Evolutionary conservation across 176 grass and related monocot genomes (phyloP), one percentile per base, ranked within the genome.

Genomic region (Eragrostis curvula): DNA sequence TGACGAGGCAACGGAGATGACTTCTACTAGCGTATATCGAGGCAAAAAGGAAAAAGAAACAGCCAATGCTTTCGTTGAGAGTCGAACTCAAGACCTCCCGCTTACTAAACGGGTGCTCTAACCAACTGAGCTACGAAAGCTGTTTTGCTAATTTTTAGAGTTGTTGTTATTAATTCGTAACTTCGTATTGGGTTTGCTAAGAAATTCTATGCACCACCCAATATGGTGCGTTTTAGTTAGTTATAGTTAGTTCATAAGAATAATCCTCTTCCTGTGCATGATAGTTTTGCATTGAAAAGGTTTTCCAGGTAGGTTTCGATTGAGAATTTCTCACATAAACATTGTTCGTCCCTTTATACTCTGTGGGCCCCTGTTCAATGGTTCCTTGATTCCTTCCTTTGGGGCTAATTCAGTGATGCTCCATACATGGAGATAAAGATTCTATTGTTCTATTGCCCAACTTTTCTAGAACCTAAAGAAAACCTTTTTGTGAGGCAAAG

Each of bases 101-200:
- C 95, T 97, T 97, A 94, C 95, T 95, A 95, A 93, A 89, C 86
- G 71, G 92, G 86, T 95, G 90, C 95, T 95, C 92, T 93, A 98
- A 91, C 90, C 95, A 94, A 94, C 95, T 97, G 88, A 97, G 90
- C 90, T 97, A 97, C 81, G 66, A 97, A 76, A 92, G 90, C 88
- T 14, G 0, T 0, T 28, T 58, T 36, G 4, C 4, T 36, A 2
- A 36, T 4, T 36, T 36, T 36, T 36, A 36, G 32, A 2, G 32
- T 36, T 36, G 2, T 36, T 2, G 32, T 2, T 36, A 36, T 36
- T 36, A 36, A 36, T n/a, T n/a, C n/a, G n/a, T 36, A 36, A 36
- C 4, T 36, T n/a, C n/a, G n/a, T 36, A 36, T 36, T 36, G 4
- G 32, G 4, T 36, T 4, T 36, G 32, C 32, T 36, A 36, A 36